Percentiles rank a stretch among this genome's conserved stretches.
Conservation (phyloP, 768 basidiomycete species). For the Suillus luteus region DNA sequence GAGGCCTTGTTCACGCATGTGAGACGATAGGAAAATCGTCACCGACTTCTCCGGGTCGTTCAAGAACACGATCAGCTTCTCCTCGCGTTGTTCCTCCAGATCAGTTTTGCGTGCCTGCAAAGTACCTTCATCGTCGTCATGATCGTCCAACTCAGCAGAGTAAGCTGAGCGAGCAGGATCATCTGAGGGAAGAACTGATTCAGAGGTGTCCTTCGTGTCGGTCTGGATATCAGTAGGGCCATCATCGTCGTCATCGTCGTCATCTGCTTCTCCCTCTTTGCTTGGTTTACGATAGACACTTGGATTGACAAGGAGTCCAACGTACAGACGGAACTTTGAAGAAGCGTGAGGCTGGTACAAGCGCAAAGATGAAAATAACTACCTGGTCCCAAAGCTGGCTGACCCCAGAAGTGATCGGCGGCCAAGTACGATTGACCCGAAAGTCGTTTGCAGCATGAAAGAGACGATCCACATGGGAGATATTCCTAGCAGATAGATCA, state of each 20-base stretch:
- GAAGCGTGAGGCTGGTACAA: background rate
- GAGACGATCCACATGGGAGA: constrained; percentile 54
- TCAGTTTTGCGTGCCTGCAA: constrained; percentile 36
- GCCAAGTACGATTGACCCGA: constrained; percentile 42
- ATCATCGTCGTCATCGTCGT: constrained; percentile 23
- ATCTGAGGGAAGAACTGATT: constrained; percentile 11
- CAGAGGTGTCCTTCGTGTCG: constrained; percentile 4
- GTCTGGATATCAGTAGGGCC: background rate
- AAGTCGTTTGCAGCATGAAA: constrained; percentile 63
- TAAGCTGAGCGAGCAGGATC: constrained; percentile 29
- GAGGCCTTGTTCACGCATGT: constrained; percentile 66
- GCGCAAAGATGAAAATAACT: constrained; percentile 14
- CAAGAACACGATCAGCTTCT: constrained; percentile 54
- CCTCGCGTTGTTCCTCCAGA: constrained; percentile 42
- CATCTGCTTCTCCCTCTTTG: constrained; percentile 36
- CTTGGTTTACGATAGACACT: constrained; percentile 39
- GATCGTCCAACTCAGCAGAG: constrained; percentile 21
- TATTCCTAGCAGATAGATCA: constrained; percentile 35
- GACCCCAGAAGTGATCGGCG: constrained; percentile 32
- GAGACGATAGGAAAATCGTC: constrained; percentile 70
- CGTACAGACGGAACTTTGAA: constrained; percentile 59
- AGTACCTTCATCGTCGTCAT: constrained; percentile 36
- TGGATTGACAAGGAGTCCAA: constrained; percentile 55
- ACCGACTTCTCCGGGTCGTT: constrained; percentile 58
- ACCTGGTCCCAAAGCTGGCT: constrained; percentile 68